phyloP scores from a whole-genome alignment of 257 asterid genomes.

The Capsicum chinense region DNA sequence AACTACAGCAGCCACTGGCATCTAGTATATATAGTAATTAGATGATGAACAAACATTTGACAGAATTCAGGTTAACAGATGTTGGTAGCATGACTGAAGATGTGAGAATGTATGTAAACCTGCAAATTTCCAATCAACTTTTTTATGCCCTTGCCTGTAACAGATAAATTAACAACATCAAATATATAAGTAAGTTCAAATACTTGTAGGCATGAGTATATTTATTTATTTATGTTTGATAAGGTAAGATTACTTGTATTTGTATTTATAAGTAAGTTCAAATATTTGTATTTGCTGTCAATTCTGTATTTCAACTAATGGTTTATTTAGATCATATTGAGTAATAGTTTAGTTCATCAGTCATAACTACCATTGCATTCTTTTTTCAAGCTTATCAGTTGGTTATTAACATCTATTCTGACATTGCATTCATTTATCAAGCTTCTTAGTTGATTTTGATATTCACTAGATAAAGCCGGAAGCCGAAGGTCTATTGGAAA shows the following conservation, averaged over 20 bases:
- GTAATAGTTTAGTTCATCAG: background rate
- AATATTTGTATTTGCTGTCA: conserved; percentile 40
- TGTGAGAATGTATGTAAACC: conserved; percentile 53
- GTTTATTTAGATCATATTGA: background rate
- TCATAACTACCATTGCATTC: background rate
- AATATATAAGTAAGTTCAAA: conserved; percentile 17
- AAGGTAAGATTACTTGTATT: background rate
- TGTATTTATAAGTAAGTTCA: too few relatives aligned
- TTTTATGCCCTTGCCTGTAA: conserved; percentile 78
- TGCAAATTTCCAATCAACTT: conserved; percentile 69
- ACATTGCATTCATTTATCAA: conserved; percentile 8
- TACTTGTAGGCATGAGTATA: conserved; percentile 12
- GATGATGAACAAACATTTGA: conserved; percentile 14
- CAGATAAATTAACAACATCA: conserved; percentile 33
- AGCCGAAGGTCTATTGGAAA: too few relatives aligned
- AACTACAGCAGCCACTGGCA: conserved; percentile 93
- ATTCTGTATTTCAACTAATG: conserved; percentile 8
- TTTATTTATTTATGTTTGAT: background rate
- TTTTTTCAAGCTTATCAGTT: conserved; percentile 22
- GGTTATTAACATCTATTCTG: background rate
- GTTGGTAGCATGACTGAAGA: background rate
- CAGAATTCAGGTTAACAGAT: conserved; percentile 1
- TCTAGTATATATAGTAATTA: conserved; percentile 51
- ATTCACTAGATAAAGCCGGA: background rate
- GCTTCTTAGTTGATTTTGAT: conserved; percentile 26